Conservation (phyloP, 495 filamentous ascomycete species). For the Podospora pseudoanserina region DNA sequence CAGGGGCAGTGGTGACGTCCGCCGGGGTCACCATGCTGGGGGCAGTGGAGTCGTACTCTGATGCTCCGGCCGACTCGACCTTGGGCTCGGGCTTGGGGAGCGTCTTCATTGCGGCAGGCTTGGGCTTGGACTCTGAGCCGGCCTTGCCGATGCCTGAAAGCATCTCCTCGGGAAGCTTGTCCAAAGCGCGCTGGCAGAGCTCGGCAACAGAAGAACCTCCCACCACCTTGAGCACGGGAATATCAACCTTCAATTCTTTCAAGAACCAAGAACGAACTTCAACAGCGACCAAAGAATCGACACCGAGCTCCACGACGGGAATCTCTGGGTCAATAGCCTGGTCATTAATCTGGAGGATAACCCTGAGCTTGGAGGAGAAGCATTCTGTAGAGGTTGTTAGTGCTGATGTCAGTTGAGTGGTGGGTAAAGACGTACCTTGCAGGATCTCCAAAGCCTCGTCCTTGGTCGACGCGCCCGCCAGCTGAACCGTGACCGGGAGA, state of each 20-base stretch:
- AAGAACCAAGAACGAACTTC: conserved; percentile 43
- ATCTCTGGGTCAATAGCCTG: conserved; percentile 1
- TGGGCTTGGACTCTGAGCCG: not conserved
- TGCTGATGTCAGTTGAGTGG: not conserved
- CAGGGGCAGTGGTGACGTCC: not conserved
- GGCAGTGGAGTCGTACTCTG: not conserved
- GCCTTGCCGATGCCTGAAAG: not conserved
- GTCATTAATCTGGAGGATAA: conserved; percentile 12
- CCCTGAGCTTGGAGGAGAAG: conserved; percentile 12
- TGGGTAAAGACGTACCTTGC: not conserved
- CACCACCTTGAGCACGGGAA: conserved; percentile 51
- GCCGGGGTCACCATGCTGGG: not conserved
- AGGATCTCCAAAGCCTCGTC: conserved; percentile 1
- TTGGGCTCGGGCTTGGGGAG: not conserved
- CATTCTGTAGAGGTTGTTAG: not conserved
- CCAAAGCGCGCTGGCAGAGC: conserved; percentile 17
- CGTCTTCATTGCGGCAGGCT: not conserved
- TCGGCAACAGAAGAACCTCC: conserved; percentile 34
- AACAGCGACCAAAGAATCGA: conserved; percentile 46
- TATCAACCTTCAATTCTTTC: conserved; percentile 38
- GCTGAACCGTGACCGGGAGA: not conserved
- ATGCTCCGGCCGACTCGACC: not conserved
- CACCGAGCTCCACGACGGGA: conserved; percentile 29
- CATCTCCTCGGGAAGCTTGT: conserved; percentile 10
- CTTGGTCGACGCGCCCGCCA: not conserved